Conservation (phyloP, 2,329 filamentous ascomycete species). For the Beauveria australis region DNA sequence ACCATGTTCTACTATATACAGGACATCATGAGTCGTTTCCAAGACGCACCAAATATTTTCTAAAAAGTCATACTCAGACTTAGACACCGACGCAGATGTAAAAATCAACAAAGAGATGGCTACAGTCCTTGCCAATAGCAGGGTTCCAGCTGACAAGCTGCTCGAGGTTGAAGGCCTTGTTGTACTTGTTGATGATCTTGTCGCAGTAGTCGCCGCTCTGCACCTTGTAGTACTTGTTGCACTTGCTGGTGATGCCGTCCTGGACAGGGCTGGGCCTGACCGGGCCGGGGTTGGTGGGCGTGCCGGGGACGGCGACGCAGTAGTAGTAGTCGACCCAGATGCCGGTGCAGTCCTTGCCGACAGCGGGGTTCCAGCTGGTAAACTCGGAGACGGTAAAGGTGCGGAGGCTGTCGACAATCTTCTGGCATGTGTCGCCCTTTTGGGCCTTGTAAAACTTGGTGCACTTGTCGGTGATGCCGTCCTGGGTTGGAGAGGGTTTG, state of each 20-base stretch:
- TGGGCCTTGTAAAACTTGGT: conserved; percentile 13
- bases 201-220: conserved; percentile 14
- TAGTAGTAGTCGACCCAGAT: conserved; percentile 10
- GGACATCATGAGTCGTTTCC: neutral
- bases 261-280: neutral
- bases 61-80: neutral
- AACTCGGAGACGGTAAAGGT: conserved; percentile 16
- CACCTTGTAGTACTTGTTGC: conserved; percentile 13
- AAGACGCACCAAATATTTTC: neutral
- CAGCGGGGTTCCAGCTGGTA: conserved; percentile 9
- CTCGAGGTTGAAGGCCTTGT: conserved; percentile 7
- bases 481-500: conserved; percentile 10
- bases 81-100: conserved; percentile 10
- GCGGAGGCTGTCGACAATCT: conserved; percentile 18
- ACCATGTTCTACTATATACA: neutral
- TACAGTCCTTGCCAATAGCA: conserved; percentile 5
- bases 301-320: conserved; percentile 11
- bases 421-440: conserved; percentile 20
- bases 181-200: conserved; percentile 9
- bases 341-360: conserved; percentile 10
- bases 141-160: conserved; percentile 10
- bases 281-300: conserved; percentile 4
- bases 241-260: conserved; percentile 8
- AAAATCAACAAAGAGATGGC: conserved; percentile 8
- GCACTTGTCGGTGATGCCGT: conserved; percentile 3